A percentile compares a stretch with the other conserved stretches of the same genome.
phyloP scores from a whole-genome alignment of 352 stramenopile species.

The Aphanomyces invadans region DNA sequence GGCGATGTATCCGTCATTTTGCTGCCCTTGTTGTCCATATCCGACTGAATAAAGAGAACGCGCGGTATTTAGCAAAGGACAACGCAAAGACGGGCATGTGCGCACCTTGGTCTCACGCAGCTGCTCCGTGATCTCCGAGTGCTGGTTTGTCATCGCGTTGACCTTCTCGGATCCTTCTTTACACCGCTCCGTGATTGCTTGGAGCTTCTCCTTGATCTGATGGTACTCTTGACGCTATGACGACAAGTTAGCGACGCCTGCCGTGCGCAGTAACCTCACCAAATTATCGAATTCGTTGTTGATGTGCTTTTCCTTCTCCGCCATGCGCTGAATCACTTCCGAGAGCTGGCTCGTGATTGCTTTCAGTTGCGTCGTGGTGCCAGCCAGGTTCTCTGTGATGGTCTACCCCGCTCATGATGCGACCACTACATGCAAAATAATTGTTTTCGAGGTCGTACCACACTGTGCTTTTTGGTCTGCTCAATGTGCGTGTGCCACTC shows the following conservation, averaged over 20 bases:
- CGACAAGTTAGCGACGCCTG: background rate
- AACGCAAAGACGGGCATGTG: background rate
- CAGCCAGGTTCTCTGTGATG: conserved; percentile 49
- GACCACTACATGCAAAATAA: no score
- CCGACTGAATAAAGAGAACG: conserved; percentile 14
- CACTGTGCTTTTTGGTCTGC: conserved; percentile 63
- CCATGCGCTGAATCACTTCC: conserved; percentile 55
- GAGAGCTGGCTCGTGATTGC: conserved; percentile 46
- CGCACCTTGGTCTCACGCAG: conserved; percentile 57
- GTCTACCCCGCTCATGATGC: conserved; percentile 24
- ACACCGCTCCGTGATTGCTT: conserved; percentile 47
- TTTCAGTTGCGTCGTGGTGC: conserved; percentile 51
- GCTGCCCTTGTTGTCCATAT: conserved; percentile 70
- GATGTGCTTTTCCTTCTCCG: conserved; percentile 64
- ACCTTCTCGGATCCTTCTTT: conserved; percentile 62
- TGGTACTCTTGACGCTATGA: conserved; percentile 54
- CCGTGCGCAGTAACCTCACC: background rate
- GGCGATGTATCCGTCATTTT: conserved; percentile 84
- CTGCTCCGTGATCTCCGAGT: conserved; percentile 62
- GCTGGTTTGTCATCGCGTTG: conserved; percentile 68
- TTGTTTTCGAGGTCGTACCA: conserved; percentile 20
- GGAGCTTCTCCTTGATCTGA: conserved; percentile 54
- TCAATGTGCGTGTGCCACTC: conserved; percentile 80
- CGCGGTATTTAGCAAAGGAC: background rate
- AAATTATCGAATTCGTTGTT: conserved; percentile 72